phyloP scores from a whole-genome alignment of 495 filamentous ascomycete species.

The Clavariopsis aquatica region DNA sequence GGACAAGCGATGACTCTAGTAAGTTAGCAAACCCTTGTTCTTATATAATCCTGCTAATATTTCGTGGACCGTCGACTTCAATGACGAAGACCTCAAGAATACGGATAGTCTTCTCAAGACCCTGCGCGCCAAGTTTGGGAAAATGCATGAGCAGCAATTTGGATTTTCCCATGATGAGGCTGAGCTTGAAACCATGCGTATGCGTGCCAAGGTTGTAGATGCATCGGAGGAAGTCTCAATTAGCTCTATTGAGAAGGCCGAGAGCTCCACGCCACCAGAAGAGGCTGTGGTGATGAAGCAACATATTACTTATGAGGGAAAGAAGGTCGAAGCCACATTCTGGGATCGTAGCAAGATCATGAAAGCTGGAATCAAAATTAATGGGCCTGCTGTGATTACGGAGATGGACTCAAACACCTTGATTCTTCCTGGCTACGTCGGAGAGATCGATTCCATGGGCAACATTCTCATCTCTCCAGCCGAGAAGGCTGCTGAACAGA shows the following conservation, averaged over 20 bases:
- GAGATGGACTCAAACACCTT: conserved; percentile 57
- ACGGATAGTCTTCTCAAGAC: conserved; percentile 33
- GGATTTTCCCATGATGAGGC: conserved; percentile 49
- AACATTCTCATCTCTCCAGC: conserved; percentile 53
- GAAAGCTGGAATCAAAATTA: conserved; percentile 45
- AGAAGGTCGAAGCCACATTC: conserved; percentile 45
- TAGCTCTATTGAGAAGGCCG: conserved; percentile 42
- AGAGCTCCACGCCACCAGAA: conserved; percentile 38
- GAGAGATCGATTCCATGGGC: conserved; percentile 49
- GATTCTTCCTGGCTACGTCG: conserved; percentile 51
- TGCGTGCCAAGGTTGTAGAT: conserved; percentile 51
- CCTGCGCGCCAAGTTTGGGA: conserved; percentile 47
- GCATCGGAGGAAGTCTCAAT: conserved; percentile 47
- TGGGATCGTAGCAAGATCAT: conserved; percentile 52
- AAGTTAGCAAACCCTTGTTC: background rate
- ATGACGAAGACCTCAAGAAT: conserved; percentile 41
- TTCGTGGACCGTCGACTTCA: conserved; percentile 44
- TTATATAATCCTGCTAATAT: background rate
- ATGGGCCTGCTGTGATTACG: conserved; percentile 52
- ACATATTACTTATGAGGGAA: conserved; percentile 48
- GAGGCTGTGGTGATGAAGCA: conserved; percentile 40
- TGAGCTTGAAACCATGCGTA: conserved; percentile 52
- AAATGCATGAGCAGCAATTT: conserved; percentile 52
- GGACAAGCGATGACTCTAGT: conserved; percentile 52
- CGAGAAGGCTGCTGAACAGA: conserved; percentile 36